Percentiles rank a stretch among this genome's conserved stretches.
phyloP scores from a whole-genome alignment of 805 yeast species.

The Candida patagonica region DNA sequence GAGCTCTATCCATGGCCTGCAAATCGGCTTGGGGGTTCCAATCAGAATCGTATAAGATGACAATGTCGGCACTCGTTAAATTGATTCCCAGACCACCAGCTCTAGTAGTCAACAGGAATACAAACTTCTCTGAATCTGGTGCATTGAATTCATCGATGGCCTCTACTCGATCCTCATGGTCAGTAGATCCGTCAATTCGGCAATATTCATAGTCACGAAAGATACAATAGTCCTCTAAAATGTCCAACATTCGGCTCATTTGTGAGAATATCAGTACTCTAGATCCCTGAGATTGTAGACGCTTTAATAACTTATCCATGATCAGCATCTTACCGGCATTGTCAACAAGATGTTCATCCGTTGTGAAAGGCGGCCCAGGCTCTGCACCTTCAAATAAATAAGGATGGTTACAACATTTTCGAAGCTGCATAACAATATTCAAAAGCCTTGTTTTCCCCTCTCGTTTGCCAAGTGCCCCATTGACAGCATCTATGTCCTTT shows the following conservation, averaged over 20 bases:
- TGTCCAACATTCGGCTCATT: constrained; percentile 85
- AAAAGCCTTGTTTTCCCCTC: constrained; percentile 78
- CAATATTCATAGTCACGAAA: constrained; percentile 81
- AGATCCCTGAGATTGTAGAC: constrained; percentile 70
- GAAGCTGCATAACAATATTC: constrained; percentile 91
- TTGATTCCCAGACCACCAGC: constrained; percentile 97
- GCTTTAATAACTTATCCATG: constrained; percentile 69
- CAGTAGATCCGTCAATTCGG: constrained; percentile 89
- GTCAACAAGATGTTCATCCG: constrained; percentile 82
- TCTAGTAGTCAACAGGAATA: constrained; percentile 81
- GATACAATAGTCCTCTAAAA: constrained; percentile 82
- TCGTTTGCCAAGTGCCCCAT: constrained; percentile 82
- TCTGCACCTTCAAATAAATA: constrained; percentile 98
- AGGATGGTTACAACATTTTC: constrained; percentile 97
- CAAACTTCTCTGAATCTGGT: constrained; percentile 71
- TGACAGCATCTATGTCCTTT: constrained; percentile 92
- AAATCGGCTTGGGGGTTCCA: constrained; percentile 98
- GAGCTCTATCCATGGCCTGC: constrained; percentile 98
- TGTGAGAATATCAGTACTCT: constrained; percentile 87
- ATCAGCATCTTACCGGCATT: constrained; percentile 90
- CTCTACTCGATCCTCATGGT: constrained; percentile 83
- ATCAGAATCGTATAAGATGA: constrained; percentile 81
- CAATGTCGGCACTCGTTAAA: constrained; percentile 84
- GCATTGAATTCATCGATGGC: constrained; percentile 88
- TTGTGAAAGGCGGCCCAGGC: constrained; percentile 96